phyloP scores from a whole-genome alignment of 345 rosid species.

The Trapa bicornis region DNA sequence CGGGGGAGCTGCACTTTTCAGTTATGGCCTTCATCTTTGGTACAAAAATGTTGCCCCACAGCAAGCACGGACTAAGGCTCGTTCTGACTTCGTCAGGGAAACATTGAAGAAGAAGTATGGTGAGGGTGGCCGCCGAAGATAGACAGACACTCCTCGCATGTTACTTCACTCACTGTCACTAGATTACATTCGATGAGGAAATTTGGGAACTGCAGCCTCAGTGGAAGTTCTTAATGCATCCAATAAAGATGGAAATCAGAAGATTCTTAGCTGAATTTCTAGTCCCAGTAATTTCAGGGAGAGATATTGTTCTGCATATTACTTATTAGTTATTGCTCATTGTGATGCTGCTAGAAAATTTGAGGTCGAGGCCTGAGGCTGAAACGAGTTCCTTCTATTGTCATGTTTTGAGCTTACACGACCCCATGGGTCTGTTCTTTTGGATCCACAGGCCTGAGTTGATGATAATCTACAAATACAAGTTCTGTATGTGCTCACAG shows the following conservation, averaged over 20 bases:
- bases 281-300: too few species aligned
- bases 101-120: constrained; percentile 48
- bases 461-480: background rate
- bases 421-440: background rate
- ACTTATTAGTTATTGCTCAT: too few species aligned
- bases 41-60: constrained; percentile 52
- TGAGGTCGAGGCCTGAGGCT: background rate
- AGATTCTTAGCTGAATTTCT: background rate
- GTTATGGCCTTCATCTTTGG: constrained; percentile 34
- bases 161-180: background rate
- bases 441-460: background rate
- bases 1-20: constrained; percentile 41
- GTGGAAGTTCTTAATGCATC: background rate
- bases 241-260: background rate
- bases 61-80: constrained; percentile 73
- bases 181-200: background rate
- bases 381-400: background rate
- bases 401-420: background rate
- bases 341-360: too few species aligned
- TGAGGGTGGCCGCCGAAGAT: background rate
- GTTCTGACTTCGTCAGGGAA: constrained; percentile 53
- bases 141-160: background rate
- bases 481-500: background rate
- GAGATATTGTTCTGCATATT: too few species aligned
- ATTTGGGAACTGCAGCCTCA: background rate